Base-by-base conservation (phyloP, 768 basidiomycete species). In the Leccinum disarticulatum region DNA sequence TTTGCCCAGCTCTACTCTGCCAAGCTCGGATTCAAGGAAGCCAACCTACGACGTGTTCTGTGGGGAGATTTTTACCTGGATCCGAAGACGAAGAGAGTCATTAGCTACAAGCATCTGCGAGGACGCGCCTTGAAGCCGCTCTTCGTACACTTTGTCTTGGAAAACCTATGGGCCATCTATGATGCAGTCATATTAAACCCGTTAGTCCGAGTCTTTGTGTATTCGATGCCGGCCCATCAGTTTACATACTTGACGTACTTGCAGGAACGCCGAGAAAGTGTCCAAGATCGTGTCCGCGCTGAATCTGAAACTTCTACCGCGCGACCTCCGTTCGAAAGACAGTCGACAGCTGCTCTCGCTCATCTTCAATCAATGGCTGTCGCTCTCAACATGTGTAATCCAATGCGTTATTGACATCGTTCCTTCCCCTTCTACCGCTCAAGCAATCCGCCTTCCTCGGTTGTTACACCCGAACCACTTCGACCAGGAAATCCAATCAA, bases 1-100 rank as follows among this genome's bases (percentile, higher is more conserved):
- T 99, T 99, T 68, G 94, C 97, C 0, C 87, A 95, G 70, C 78
- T 98, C 9, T 98, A 95, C 73, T 90, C 92, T 0, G 80, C 84
- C 41, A 98, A 96, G 73, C 82, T 99, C 13, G 91, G 92, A 28
- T 88, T 98, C 68, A 90, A 91, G 70, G 96, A 98, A 75, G 79
- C 79, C 6, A 95, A 91, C 68, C 77, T 99, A 38, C 81, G 90
- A 59, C 81, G 86, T 54, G 93, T 94, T 9, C 79, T 99, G 6
- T 99, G 97, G 97, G 97, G 97, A 3, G 97, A 98, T 74, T 98
- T 88, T 71, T 99, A 90, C 74, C 81, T 98, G 54, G 97, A 98
- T 73, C 92, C 96, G 0, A 98, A 98, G 77, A 90, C 90, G 48
- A 98, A 97, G 75, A 83, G 86, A 64, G 91, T 98, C 41, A 87